Conservation (phyloP, 768 basidiomycete species). For the Macrolepiota dolichaula region DNA sequence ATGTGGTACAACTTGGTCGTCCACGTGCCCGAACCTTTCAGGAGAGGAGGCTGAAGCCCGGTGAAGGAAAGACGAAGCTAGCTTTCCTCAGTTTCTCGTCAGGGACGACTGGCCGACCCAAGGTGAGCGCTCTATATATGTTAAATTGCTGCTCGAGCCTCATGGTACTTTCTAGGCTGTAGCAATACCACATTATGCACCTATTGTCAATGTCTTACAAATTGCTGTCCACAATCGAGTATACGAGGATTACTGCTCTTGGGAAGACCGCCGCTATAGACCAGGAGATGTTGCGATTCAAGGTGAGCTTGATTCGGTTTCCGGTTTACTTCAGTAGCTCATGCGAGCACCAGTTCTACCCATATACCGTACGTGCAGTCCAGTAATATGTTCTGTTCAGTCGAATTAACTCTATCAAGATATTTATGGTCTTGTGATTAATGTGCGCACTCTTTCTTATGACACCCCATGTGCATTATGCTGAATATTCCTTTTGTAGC, state of each 20-base stretch:
- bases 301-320: constrained; percentile 32
- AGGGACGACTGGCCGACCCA: constrained; percentile 71
- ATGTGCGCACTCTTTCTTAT: constrained; percentile 29
- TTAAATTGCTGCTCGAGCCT: neutral
- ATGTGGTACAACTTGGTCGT: constrained; percentile 47
- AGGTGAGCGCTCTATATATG: constrained; percentile 33
- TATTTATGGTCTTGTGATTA: constrained; percentile 65
- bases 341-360: constrained; percentile 44
- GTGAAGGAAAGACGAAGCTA: constrained; percentile 66
- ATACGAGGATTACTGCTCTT: constrained; percentile 38
- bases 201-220: constrained; percentile 63
- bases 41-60: constrained; percentile 48
- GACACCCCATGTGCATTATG: neutral
- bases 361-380: constrained; percentile 48
- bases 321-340: neutral
- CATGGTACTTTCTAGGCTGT: constrained; percentile 39
- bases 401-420: constrained; percentile 29
- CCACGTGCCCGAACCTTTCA: constrained; percentile 32
- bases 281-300: constrained; percentile 60
- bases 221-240: constrained; percentile 50
- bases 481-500: constrained; percentile 26
- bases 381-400: neutral
- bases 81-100: constrained; percentile 74
- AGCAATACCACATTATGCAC: constrained; percentile 55
- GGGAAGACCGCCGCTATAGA: constrained; percentile 49